phyloP scores from a whole-genome alignment of 768 basidiomycete species.

The Mycena rebaudengoi region DNA sequence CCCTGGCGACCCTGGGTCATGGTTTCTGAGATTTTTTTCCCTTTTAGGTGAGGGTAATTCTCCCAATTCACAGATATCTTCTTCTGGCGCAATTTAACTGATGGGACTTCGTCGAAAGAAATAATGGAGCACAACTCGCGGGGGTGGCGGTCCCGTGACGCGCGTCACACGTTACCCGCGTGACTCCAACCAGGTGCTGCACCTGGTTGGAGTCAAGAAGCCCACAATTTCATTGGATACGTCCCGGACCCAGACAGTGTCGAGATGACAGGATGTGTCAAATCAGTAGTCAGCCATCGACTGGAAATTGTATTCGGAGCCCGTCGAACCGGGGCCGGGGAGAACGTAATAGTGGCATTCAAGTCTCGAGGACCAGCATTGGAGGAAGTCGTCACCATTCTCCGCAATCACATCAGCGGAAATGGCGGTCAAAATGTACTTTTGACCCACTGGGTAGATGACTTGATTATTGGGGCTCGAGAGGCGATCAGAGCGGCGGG shows the following conservation, averaged over 20 bases:
- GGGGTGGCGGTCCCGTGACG: too few species aligned
- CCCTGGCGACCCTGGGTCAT: too few species aligned
- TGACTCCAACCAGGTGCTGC: too few species aligned
- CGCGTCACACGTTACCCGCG: too few species aligned
- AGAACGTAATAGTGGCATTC: neutral
- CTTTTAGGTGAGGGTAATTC: too few species aligned
- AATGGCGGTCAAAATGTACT: slow-evolving; percentile 7
- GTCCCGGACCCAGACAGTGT: neutral
- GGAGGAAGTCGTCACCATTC: slow-evolving; percentile 6
- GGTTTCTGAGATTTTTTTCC: too few species aligned
- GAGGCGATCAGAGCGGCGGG: slow-evolving; percentile 4
- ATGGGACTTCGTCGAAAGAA: too few species aligned
- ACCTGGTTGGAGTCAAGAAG: too few species aligned
- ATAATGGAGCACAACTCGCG: too few species aligned
- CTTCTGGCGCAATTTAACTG: too few species aligned
- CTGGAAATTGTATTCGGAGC: neutral
- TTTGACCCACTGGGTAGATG: slow-evolving; percentile 29
- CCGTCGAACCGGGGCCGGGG: neutral
- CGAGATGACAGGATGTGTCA: neutral
- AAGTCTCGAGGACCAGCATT: slow-evolving; percentile 13
- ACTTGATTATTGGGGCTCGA: slow-evolving; percentile 15
- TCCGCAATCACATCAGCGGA: slow-evolving; percentile 12
- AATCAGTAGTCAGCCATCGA: neutral
- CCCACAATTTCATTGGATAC: too few species aligned
- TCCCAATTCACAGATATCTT: too few species aligned